These are phyloP conservation scores for Penicillium ucsense DNA, from an alignment of 495 filamentous ascomycete species.

Conservation along the genomic window DNA sequence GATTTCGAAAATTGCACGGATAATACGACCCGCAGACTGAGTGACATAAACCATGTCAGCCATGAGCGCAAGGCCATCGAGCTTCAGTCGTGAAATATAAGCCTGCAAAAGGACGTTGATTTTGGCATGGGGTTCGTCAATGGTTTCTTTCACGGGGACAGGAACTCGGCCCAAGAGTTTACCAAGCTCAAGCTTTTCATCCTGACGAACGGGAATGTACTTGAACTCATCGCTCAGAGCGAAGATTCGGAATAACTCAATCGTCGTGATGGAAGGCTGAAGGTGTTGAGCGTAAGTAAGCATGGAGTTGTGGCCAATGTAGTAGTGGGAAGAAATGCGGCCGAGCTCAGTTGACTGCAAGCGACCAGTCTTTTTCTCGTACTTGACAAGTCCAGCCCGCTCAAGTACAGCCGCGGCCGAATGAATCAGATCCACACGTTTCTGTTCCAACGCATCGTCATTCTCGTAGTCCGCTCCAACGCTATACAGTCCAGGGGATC, in stretches of 20 bases:
- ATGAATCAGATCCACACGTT: slow-evolving; percentile 91
- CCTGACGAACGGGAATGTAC: slow-evolving; percentile 94
- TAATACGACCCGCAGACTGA: slow-evolving; percentile 91
- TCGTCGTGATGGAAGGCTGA: slow-evolving; percentile 79
- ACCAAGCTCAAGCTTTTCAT: slow-evolving; percentile 92
- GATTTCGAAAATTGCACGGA: slow-evolving; percentile 94
- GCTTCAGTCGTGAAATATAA: slow-evolving; percentile 88
- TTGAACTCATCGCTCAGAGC: slow-evolving; percentile 97
- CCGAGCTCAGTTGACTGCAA: slow-evolving; percentile 90
- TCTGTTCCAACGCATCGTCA: slow-evolving; percentile 86
- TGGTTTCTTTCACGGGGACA: slow-evolving; percentile 92
- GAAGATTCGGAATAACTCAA: slow-evolving; percentile 97
- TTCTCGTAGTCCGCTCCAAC: slow-evolving; percentile 93
- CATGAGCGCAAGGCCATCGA: slow-evolving; percentile 93
- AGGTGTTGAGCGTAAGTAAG: slow-evolving; percentile 91
- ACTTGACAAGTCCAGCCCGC: slow-evolving; percentile 80
- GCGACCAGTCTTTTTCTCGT: slow-evolving; percentile 87
- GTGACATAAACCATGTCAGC: slow-evolving; percentile 98
- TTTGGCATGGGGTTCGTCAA: slow-evolving; percentile 94
- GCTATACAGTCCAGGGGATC: slow-evolving; percentile 90
- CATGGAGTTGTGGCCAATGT: slow-evolving; percentile 95
- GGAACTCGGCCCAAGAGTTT: slow-evolving; percentile 86
- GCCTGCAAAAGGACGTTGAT: slow-evolving; percentile 99
- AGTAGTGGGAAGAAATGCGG: slow-evolving; percentile 93
- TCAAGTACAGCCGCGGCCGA: slow-evolving; percentile 85